A percentile compares a stretch with the other conserved stretches of the same genome.
These are phyloP conservation scores for Rhododendron williamsianum DNA, from an alignment of 148 eudicot species.

Conservation along the genomic window DNA sequence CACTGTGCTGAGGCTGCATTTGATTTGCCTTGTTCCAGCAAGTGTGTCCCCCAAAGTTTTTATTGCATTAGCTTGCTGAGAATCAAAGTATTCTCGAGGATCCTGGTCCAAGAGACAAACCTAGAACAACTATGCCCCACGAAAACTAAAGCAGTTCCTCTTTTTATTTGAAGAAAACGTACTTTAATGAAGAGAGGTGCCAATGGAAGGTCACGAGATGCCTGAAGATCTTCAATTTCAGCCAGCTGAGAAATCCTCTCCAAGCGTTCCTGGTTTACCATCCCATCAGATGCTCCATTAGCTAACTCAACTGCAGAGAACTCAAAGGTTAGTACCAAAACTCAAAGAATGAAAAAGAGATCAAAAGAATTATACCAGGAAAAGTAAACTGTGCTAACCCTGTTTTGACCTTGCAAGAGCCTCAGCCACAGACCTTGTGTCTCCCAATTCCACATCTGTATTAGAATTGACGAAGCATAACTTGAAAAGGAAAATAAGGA, in stretches of 20 bases:
- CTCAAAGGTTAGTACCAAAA: neutral
- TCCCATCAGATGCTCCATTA: constrained; percentile 46
- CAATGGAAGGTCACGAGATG: constrained; percentile 72
- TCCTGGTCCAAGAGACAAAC: constrained; percentile 45
- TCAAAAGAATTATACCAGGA: neutral
- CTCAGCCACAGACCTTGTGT: constrained; percentile 72
- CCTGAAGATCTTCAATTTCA: constrained; percentile 95
- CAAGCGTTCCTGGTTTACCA: constrained; percentile 44
- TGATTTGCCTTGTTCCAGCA: constrained; percentile 39
- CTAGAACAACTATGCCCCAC: neutral
- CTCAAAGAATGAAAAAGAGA: neutral
- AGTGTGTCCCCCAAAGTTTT: constrained; percentile 55
- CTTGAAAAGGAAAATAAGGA: neutral
- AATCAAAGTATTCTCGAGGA: constrained; percentile 92
- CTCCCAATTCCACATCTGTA: constrained; percentile 66
- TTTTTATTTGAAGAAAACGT: constrained; percentile 7
- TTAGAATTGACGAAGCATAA: neutral
- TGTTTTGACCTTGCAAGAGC: constrained; percentile 71
- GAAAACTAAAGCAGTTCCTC: neutral
- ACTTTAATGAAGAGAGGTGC: constrained; percentile 96
- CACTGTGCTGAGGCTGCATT: constrained; percentile 45
- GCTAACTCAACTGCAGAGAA: constrained; percentile 60
- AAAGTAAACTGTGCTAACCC: constrained; percentile 39
- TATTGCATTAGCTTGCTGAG: constrained; percentile 88
- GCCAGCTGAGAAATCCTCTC: constrained; percentile 63